A percentile compares a stretch with the other conserved stretches of the same genome.
These are phyloP conservation scores for Yamadazyma laniorum DNA, from an alignment of 805 yeast species.

Conservation along the genomic window DNA sequence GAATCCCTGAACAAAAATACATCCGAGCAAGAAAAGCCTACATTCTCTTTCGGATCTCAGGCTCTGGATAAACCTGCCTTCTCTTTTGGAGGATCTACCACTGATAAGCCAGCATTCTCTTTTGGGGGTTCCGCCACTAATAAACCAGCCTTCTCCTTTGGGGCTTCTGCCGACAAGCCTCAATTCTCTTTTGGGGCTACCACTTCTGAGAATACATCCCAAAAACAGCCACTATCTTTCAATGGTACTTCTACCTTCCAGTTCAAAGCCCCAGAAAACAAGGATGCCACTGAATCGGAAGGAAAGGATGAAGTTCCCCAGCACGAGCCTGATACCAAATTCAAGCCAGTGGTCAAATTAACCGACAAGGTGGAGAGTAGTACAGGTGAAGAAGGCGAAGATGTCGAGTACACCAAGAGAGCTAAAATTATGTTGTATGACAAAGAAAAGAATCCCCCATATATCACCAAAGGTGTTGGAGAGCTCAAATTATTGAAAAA, in stretches of 20 bases:
- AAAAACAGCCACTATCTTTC: too few species aligned
- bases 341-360: conserved; percentile 33
- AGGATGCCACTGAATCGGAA: conserved; percentile 5
- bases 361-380: conserved; percentile 49
- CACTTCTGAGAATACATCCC: too few species aligned
- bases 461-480: conserved; percentile 74
- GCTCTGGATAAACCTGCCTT: conserved; percentile 13
- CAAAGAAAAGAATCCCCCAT: conserved; percentile 43
- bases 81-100: conserved; percentile 7
- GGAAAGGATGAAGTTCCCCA: conserved; percentile 42
- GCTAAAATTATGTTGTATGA: conserved; percentile 68
- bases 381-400: conserved; percentile 89
- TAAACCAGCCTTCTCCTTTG: conserved; percentile 8
- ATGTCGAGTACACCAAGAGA: conserved; percentile 57
- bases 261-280: neutral
- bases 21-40: conserved; percentile 9
- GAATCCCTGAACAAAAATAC: conserved; percentile 18
- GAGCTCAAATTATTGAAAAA: conserved; percentile 71
- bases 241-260: neutral
- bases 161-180: conserved; percentile 15
- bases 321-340: conserved; percentile 48
- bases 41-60: conserved; percentile 6
- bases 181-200: conserved; percentile 11
- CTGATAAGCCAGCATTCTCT: conserved; percentile 14
- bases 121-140: conserved; percentile 10